Evolutionary conservation across 2,329 filamentous ascomycete genomes (phyloP).

Genomic region (Botrytis porri): DNA sequence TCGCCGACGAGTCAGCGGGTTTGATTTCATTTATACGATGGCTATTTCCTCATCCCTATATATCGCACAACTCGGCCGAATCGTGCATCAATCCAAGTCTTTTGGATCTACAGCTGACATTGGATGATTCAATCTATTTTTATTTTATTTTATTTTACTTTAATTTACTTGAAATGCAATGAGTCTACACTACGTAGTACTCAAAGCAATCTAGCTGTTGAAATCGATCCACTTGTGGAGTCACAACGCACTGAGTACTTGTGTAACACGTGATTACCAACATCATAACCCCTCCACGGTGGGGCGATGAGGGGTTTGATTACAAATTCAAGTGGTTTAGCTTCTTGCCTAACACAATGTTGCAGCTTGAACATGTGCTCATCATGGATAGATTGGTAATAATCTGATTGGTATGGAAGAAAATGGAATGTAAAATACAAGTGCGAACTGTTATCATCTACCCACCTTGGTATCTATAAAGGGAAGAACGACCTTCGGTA

Average conservation of each 20-base stretch:
- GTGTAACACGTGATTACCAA: slow-evolving; percentile 14
- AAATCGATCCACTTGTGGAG: not conserved
- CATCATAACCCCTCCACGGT: not conserved
- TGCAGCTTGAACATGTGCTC: not conserved
- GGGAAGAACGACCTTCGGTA: not conserved
- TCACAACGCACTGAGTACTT: not conserved
- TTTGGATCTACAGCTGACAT: not conserved
- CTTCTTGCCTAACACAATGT: not conserved
- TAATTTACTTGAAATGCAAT: not conserved
- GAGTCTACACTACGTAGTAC: too few relatives aligned
- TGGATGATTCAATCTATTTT: too few relatives aligned
- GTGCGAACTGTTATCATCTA: not conserved
- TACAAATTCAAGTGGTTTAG: not conserved
- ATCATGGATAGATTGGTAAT: not conserved
- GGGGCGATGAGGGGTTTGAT: not conserved
- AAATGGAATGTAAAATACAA: not conserved
- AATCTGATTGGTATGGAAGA: not conserved
- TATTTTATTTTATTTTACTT: too few relatives aligned
- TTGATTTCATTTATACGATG: not conserved
- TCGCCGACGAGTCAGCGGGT: not conserved
- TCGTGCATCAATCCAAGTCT: not conserved
- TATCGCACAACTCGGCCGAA: not conserved
- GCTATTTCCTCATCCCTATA: not conserved
- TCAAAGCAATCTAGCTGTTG: not conserved
- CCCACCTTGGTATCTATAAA: not conserved